A percentile compares a stretch with the other conserved stretches of the same genome.
phyloP scores from a whole-genome alignment of 1,284 basidiomycete species.

The Mycena citricolor region DNA sequence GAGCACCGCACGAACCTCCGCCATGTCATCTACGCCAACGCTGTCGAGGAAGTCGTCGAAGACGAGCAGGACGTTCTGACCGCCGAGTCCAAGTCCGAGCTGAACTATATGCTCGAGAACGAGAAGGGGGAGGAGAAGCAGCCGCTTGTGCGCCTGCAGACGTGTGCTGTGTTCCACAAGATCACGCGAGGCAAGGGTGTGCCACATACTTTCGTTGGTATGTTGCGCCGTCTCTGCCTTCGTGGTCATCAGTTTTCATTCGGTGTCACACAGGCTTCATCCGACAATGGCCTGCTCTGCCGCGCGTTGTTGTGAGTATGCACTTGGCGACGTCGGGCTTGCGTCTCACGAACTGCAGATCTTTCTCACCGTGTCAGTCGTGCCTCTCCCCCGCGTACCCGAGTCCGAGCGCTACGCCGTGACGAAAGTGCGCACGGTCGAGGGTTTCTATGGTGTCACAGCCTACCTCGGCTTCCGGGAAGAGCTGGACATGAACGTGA shows the following conservation, averaged over 20 bases:
- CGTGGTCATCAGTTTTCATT: slow-evolving; percentile 11
- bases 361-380: slow-evolving; percentile 56
- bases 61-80: slow-evolving; percentile 13
- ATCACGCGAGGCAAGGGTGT: slow-evolving; percentile 50
- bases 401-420: slow-evolving; percentile 51
- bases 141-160: slow-evolving; percentile 47
- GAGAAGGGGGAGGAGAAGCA: slow-evolving; percentile 24
- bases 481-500: slow-evolving; percentile 45
- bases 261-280: slow-evolving; percentile 39
- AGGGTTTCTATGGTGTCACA: slow-evolving; percentile 63
- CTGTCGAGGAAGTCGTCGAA: slow-evolving; percentile 20
- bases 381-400: slow-evolving; percentile 48
- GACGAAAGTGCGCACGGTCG: slow-evolving; percentile 50
- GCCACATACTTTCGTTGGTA: slow-evolving; percentile 58
- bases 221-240: slow-evolving; percentile 20
- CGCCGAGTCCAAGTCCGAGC: slow-evolving; percentile 19
- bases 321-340: neutral
- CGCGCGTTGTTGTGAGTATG: slow-evolving; percentile 49
- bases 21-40: slow-evolving; percentile 42
- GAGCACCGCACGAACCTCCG: slow-evolving; percentile 53
- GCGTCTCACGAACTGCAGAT: slow-evolving; percentile 44
- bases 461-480: slow-evolving; percentile 66
- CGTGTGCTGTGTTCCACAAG: slow-evolving; percentile 59
- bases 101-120: slow-evolving; percentile 12
- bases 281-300: slow-evolving; percentile 59